These are phyloP conservation scores for Penicillium janthinellum DNA, from an alignment of 2,329 filamentous ascomycete genomes.

Conservation along the genomic window DNA sequence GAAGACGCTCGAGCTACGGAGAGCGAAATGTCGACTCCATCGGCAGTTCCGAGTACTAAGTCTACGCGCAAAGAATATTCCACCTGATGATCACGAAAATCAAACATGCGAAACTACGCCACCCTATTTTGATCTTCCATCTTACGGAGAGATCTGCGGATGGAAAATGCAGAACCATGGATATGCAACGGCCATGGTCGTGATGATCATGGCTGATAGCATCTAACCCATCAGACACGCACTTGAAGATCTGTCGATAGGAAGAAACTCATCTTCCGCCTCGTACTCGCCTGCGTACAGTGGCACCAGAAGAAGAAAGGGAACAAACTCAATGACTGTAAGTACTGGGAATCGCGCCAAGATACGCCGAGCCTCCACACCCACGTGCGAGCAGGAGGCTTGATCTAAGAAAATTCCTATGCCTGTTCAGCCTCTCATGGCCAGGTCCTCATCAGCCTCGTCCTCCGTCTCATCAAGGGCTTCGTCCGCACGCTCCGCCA, in stretches of 20 bases:
- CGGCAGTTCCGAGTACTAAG: neutral
- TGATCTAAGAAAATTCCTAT: neutral
- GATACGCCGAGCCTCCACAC: neutral
- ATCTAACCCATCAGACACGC: neutral
- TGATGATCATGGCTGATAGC: neutral
- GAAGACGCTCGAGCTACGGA: neutral
- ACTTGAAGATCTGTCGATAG: too few species aligned
- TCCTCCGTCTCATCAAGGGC: slow-evolving; percentile 31
- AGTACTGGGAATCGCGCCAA: neutral
- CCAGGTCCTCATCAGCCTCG: slow-evolving; percentile 13
- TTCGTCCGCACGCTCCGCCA: slow-evolving; percentile 44
- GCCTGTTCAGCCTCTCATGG: slow-evolving; percentile 3
- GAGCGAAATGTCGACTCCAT: neutral
- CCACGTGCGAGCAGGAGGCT: neutral
- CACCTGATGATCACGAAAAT: neutral
- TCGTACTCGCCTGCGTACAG: neutral
- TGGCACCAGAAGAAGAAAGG: neutral
- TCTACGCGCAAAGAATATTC: neutral
- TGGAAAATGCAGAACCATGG: neutral
- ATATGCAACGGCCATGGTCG: neutral
- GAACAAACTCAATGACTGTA: neutral
- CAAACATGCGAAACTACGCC: neutral
- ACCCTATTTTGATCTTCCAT: slow-evolving; percentile 1
- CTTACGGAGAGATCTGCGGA: neutral
- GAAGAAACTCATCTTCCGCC: neutral